Conservation (phyloP, 257 asterid genomes). For the Nicotiana tomentosiformis region DNA sequence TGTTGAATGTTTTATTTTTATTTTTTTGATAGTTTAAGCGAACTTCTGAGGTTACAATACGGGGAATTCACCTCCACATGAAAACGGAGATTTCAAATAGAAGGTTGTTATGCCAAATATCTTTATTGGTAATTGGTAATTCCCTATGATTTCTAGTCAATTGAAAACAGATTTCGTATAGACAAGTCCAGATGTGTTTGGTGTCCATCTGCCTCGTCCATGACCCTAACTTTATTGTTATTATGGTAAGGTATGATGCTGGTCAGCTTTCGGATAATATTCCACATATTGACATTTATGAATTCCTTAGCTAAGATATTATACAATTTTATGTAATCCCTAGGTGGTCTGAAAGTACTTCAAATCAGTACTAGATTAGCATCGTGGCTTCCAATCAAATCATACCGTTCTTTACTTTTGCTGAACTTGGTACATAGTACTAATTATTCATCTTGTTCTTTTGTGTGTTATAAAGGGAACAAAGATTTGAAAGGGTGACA, state of each 20-base stretch:
- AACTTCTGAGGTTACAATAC: background rate
- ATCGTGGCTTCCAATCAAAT: background rate
- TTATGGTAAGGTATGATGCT: background rate
- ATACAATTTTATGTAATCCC: background rate
- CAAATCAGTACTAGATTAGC: background rate
- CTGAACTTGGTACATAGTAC: background rate
- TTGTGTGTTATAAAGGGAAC: slow-evolving; percentile 48
- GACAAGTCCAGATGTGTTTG: background rate
- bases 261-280: background rate
- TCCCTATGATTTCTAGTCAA: background rate
- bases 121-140: background rate
- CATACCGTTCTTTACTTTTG: background rate
- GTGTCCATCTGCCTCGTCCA: background rate
- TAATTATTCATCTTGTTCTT: background rate
- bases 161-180: background rate
- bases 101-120: background rate
- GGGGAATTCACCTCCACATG: background rate
- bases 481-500: slow-evolving; percentile 84
- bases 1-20: background rate
- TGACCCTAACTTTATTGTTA: background rate
- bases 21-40: background rate
- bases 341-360: background rate
- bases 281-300: background rate
- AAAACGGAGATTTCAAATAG: too few relatives aligned
- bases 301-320: background rate